Evolutionary conservation across 2,329 filamentous ascomycete genomes (phyloP).

Genomic region (Penicillium sp.): DNA sequence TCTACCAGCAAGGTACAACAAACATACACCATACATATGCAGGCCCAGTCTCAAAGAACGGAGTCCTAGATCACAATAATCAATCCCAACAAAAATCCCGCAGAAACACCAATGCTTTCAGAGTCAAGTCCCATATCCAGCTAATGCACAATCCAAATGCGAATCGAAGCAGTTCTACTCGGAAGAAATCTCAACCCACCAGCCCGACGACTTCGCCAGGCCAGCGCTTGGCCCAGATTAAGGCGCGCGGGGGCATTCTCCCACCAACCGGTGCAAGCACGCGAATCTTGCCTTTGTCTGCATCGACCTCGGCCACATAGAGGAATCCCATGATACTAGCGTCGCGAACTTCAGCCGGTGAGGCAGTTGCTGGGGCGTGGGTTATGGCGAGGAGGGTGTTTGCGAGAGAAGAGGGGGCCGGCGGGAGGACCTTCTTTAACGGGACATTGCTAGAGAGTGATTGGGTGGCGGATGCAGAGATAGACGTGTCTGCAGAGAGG

Average conservation of each 20-base stretch:
- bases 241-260: constrained; percentile 70
- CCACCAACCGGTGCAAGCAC: constrained; percentile 82
- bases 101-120: constrained; percentile 5
- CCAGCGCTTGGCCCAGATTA: constrained; percentile 77
- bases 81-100: not conserved
- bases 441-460: constrained; percentile 24
- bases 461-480: constrained; percentile 20
- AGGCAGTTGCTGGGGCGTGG: constrained; percentile 67
- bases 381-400: constrained; percentile 84
- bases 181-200: constrained; percentile 30
- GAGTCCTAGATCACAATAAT: too few species aligned
- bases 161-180: too few species aligned
- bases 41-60: too few species aligned
- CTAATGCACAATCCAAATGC: not conserved
- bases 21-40: too few species aligned
- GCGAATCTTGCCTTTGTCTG: constrained; percentile 74
- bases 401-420: constrained; percentile 59
- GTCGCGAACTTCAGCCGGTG: constrained; percentile 69
- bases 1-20: too few species aligned
- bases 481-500: constrained; percentile 17
- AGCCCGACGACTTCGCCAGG: constrained; percentile 80
- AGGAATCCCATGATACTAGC: constrained; percentile 88
- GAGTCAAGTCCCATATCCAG: not conserved
- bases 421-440: constrained; percentile 63
- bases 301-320: constrained; percentile 88